phyloP scores from a whole-genome alignment of 139 green algal species.

The Closterium sp. region DNA sequence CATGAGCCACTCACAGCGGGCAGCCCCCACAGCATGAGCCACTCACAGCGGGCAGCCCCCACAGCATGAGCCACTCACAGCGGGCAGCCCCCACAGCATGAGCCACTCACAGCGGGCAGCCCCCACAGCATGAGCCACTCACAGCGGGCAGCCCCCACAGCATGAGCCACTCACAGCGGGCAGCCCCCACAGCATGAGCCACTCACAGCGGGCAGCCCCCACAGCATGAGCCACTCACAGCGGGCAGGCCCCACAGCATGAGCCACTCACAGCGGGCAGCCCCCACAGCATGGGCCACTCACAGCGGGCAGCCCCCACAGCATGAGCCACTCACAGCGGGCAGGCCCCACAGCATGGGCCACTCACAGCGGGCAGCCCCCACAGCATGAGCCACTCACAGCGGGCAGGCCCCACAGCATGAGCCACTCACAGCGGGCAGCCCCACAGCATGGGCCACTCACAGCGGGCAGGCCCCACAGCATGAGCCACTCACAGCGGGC shows the following conservation, averaged over 20 bases:
- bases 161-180: not conserved
- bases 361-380: not conserved
- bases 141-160: no score
- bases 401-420: not conserved
- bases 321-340: no score
- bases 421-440: no score
- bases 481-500: no score
- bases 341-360: no score
- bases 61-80: conserved; percentile 6
- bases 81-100: no score
- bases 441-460: not conserved
- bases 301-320: not conserved
- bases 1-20: no score
- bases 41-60: not conserved
- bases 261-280: not conserved
- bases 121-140: conserved; percentile 1
- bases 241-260: no score
- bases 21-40: no score
- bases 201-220: not conserved
- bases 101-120: not conserved
- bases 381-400: not conserved
- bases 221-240: conserved; percentile 6
- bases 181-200: not conserved
- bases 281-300: not conserved
- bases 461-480: not conserved